phyloP scores from a whole-genome alignment of 2,329 filamentous ascomycete species.

The Verticillium isaacii region DNA sequence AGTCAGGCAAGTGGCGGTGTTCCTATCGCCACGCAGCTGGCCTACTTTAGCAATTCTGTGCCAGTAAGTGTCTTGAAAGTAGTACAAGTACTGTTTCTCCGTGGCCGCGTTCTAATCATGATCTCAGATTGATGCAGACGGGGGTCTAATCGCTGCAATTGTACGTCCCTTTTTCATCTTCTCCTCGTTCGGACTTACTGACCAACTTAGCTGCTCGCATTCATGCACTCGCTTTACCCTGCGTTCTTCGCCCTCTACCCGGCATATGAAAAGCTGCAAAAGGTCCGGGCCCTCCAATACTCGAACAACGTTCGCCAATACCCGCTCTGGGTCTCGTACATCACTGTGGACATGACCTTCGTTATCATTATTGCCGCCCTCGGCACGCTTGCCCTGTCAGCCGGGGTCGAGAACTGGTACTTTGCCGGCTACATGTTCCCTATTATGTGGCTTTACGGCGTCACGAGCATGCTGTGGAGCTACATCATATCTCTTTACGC shows the following conservation, averaged over 20 bases:
- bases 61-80: not conserved
- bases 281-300: constrained; percentile 62
- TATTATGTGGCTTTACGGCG: constrained; percentile 58
- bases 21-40: constrained; percentile 9
- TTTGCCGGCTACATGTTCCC: constrained; percentile 57
- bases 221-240: constrained; percentile 54
- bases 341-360: constrained; percentile 58
- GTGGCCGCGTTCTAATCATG: not conserved
- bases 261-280: constrained; percentile 55
- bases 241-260: constrained; percentile 64
- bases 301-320: constrained; percentile 62
- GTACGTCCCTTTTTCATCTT: constrained; percentile 4
- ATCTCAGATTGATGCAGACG: not conserved
- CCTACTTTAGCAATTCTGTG: constrained; percentile 1
- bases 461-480: constrained; percentile 53
- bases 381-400: constrained; percentile 51
- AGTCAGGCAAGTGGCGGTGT: constrained; percentile 6
- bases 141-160: not conserved
- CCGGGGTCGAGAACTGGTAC: constrained; percentile 48
- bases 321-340: constrained; percentile 61
- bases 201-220: not conserved
- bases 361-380: constrained; percentile 37
- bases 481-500: constrained; percentile 60
- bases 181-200: constrained; percentile 14
- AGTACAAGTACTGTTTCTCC: too few species aligned